A percentile compares a stretch with the other conserved stretches of the same genome.
Evolutionary conservation across 2,329 filamentous ascomycete genomes (phyloP).

Genomic region (Sphaerostilbella broomeana): DNA sequence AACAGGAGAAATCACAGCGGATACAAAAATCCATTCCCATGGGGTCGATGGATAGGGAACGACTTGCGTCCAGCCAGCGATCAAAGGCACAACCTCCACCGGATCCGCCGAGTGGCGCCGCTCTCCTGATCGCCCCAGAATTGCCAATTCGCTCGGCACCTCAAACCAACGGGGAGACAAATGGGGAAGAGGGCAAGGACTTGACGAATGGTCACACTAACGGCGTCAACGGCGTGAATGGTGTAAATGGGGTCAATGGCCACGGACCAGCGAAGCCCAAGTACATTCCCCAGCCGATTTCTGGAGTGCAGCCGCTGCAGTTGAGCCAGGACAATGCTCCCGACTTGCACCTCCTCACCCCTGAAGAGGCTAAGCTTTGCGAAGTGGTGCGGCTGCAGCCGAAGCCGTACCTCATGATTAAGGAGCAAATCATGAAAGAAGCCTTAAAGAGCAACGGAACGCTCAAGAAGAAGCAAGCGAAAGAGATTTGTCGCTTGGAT

Average conservation of each 20-base stretch:
- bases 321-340: conserved; percentile 69
- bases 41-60: conserved; percentile 76
- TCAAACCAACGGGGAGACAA: conserved; percentile 27
- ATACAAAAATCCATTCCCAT: conserved; percentile 64
- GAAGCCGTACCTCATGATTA: conserved; percentile 92
- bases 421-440: conserved; percentile 86
- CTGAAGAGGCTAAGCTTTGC: conserved; percentile 81
- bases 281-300: conserved; percentile 49
- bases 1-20: conserved; percentile 75
- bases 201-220: conserved; percentile 50
- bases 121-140: conserved; percentile 71
- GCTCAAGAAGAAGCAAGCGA: conserved; percentile 90
- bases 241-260: conserved; percentile 33
- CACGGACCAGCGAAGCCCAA: conserved; percentile 38
- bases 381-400: conserved; percentile 77
- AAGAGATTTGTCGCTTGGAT: conserved; percentile 78
- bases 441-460: conserved; percentile 81
- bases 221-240: conserved; percentile 44
- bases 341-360: conserved; percentile 78
- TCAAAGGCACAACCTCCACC: conserved; percentile 58
- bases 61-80: conserved; percentile 64
- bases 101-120: conserved; percentile 69
- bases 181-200: conserved; percentile 48
- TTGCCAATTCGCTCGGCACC: conserved; percentile 54
- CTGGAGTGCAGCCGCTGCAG: conserved; percentile 56